phyloP scores from a whole-genome alignment of 441 rosid genomes.

The Populus hybrid region DNA sequence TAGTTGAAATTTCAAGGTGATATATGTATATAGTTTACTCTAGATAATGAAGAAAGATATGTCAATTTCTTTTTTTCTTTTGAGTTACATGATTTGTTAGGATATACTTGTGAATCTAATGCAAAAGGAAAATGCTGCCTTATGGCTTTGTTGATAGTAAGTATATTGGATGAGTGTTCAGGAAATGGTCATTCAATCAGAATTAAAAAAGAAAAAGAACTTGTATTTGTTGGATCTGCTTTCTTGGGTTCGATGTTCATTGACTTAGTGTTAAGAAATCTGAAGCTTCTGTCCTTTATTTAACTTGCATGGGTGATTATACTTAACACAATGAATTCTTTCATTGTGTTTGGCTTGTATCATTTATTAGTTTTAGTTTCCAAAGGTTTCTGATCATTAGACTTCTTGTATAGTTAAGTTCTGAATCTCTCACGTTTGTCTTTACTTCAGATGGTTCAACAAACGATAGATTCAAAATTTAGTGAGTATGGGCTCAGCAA shows the following conservation, averaged over 20 bases:
- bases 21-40: neutral
- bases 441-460: slow-evolving; percentile 49
- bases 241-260: neutral
- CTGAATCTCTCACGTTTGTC: neutral
- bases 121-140: neutral
- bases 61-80: neutral
- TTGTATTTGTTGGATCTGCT: neutral
- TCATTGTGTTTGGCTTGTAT: neutral
- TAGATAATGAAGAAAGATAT: neutral
- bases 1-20: neutral
- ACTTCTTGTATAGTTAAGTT: neutral
- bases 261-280: neutral
- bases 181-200: neutral
- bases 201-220: neutral
- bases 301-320: neutral
- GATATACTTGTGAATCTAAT: neutral
- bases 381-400: neutral
- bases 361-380: neutral
- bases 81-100: neutral
- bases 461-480: slow-evolving; percentile 43
- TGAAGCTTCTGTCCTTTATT: neutral
- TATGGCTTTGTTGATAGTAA: neutral
- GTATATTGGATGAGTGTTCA: neutral
- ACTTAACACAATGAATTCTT: neutral
- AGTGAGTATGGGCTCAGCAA: slow-evolving; percentile 35